Evolutionary conservation across 2,329 filamentous ascomycete species (phyloP).

Genomic region (Beauveria pseudobassiana): DNA sequence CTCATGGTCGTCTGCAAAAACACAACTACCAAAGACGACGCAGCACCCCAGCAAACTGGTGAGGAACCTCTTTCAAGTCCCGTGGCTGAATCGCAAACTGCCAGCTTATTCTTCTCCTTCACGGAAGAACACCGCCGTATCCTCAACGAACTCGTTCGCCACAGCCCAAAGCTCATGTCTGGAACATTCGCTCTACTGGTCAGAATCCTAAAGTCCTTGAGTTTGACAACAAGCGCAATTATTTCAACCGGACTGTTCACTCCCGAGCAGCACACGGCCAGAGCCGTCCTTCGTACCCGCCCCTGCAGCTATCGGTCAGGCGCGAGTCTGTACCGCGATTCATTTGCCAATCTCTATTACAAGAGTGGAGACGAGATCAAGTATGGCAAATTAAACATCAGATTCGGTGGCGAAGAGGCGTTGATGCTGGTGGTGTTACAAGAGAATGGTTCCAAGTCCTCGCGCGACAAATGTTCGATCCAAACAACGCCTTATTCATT

Average conservation of each 20-base stretch:
- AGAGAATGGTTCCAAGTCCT: conserved; percentile 99
- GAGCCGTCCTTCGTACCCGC: conserved; percentile 60
- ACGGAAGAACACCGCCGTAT: conserved; percentile 97
- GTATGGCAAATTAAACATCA: conserved; percentile 95
- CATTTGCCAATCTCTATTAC: conserved; percentile 97
- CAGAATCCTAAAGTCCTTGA: conserved; percentile 97
- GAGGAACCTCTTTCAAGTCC: conserved; percentile 71
- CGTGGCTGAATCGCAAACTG: conserved; percentile 69
- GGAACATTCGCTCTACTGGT: conserved; percentile 93
- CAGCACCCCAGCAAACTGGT: conserved; percentile 43
- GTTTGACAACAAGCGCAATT: conserved; percentile 99
- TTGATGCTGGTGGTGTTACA: conserved; percentile 94
- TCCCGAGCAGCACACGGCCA: conserved; percentile 57
- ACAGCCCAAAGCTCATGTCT: conserved; percentile 97
- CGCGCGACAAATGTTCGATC: conserved; percentile 96
- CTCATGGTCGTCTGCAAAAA: conserved; percentile 99
- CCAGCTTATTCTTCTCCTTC: conserved; percentile 91
- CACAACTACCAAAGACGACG: conserved; percentile 70
- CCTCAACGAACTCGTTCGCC: conserved; percentile 92
- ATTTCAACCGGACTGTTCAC: conserved; percentile 92
- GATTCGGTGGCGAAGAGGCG: conserved; percentile 94
- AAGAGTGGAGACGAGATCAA: conserved; percentile 97
- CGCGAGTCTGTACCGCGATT: conserved; percentile 96
- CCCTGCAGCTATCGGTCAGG: conserved; percentile 79
- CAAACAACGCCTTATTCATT: conserved; percentile 92